Evolutionary conservation across 768 basidiomycete genomes (phyloP).

Genomic region (Wakefieldia striispora): DNA sequence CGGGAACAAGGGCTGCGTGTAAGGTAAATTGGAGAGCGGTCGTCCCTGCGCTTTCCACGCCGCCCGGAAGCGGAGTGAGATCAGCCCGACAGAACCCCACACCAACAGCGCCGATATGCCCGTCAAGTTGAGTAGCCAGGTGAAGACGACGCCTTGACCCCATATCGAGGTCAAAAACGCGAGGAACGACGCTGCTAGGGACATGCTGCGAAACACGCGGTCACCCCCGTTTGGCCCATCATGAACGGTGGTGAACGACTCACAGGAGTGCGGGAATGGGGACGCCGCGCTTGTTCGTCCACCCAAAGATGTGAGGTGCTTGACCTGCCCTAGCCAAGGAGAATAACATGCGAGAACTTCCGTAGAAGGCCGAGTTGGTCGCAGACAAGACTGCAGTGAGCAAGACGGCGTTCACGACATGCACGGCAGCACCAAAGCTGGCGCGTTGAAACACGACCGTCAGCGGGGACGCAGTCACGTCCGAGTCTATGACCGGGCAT

Average conservation of each 20-base stretch:
- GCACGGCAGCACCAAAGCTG: conserved; percentile 57
- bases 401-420: conserved; percentile 66
- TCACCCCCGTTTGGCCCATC: background rate
- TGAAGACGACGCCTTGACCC: conserved; percentile 53
- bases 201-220: conserved; percentile 35
- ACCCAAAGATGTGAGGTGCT: conserved; percentile 63
- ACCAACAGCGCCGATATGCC: conserved; percentile 67
- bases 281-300: conserved; percentile 62
- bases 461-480: conserved; percentile 58
- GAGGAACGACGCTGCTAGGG: conserved; percentile 47
- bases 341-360: conserved; percentile 57
- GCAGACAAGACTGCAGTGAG: conserved; percentile 64
- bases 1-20: conserved; percentile 53
- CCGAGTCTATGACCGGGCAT: conserved; percentile 33
- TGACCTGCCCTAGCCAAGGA: conserved; percentile 64
- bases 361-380: conserved; percentile 66
- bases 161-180: conserved; percentile 59
- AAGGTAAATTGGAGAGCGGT: conserved; percentile 53
- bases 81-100: conserved; percentile 58
- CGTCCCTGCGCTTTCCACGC: conserved; percentile 57
- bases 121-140: conserved; percentile 60
- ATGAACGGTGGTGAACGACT: conserved; percentile 28
- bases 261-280: conserved; percentile 55
- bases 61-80: conserved; percentile 59
- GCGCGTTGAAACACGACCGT: conserved; percentile 64